A percentile compares a stretch with the other conserved stretches of the same genome.
These are phyloP conservation scores for Henningerozyma blattae DNA, from an alignment of 805 yeast species.

Conservation along the genomic window DNA sequence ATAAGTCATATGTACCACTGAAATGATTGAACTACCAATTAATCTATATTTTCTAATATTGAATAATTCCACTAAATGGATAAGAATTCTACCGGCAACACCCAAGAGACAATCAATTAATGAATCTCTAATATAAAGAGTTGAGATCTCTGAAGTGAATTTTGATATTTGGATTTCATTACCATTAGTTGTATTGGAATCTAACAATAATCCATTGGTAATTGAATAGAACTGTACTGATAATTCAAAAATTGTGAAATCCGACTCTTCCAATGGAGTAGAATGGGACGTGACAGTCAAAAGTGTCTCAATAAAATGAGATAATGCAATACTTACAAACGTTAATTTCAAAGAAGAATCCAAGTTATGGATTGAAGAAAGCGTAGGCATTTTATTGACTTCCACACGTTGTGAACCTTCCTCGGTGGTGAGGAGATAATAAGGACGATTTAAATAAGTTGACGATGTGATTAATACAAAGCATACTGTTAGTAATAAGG, in stretches of 20 bases:
- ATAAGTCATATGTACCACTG: constrained; percentile 33
- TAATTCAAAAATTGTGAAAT: constrained; percentile 20
- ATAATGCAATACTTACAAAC: constrained; percentile 21
- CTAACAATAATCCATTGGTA: constrained; percentile 3
- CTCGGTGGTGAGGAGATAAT: neutral
- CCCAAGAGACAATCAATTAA: constrained; percentile 35
- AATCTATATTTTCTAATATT: constrained; percentile 44
- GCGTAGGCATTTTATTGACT: neutral
- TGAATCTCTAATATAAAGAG: no score
- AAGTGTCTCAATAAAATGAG: constrained; percentile 40
- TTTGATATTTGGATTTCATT: no score
- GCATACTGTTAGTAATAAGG: no score
- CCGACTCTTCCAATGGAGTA: constrained; percentile 16
- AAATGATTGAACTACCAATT: constrained; percentile 50
- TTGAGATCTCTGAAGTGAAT: neutral
- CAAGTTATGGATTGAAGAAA: neutral
- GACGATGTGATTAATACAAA: neutral
- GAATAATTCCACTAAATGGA: constrained; percentile 52
- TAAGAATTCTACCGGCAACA: constrained; percentile 42
- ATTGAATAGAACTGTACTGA: constrained; percentile 16
- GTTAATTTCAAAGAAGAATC: constrained; percentile 4
- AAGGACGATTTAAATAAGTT: neutral
- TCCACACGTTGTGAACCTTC: neutral
- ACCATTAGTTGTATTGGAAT: no score
- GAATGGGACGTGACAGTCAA: constrained; percentile 36